These are phyloP conservation scores for Mucor circinelloides DNA, from an alignment of 371 early-diverging fungal genomes.

Conservation along the genomic window DNA sequence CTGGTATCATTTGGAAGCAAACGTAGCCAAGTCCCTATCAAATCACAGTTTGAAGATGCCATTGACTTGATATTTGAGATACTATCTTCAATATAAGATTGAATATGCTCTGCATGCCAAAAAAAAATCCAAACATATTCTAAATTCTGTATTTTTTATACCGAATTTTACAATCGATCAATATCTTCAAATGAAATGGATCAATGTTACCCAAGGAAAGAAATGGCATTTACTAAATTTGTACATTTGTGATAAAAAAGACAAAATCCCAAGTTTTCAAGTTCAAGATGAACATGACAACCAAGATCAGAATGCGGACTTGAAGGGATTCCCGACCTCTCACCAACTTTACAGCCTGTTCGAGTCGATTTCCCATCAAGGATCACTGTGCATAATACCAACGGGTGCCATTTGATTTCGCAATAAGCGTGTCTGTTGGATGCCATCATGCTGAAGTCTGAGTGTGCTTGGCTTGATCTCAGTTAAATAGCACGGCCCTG, in stretches of 20 bases:
- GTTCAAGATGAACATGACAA: not conserved
- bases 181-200: not conserved
- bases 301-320: not conserved
- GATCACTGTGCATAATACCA: not conserved
- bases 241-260: not conserved
- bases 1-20: not conserved
- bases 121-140: not conserved
- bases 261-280: not conserved
- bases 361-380: not conserved
- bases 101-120: no score
- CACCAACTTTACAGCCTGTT: not conserved
- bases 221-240: not conserved
- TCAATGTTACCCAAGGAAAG: not conserved
- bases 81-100: no score
- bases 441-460: not conserved
- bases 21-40: not conserved
- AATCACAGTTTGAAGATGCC: no score
- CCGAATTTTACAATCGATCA: not conserved
- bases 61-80: no score
- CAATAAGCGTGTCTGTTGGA: not conserved
- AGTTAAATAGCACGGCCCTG: no score
- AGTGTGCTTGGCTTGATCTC: no score
- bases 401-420: not conserved
- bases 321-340: not conserved
- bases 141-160: not conserved